Evolutionary conservation across 2,329 filamentous ascomycete species (phyloP).

Genomic region (Monosporascus cannonballus): DNA sequence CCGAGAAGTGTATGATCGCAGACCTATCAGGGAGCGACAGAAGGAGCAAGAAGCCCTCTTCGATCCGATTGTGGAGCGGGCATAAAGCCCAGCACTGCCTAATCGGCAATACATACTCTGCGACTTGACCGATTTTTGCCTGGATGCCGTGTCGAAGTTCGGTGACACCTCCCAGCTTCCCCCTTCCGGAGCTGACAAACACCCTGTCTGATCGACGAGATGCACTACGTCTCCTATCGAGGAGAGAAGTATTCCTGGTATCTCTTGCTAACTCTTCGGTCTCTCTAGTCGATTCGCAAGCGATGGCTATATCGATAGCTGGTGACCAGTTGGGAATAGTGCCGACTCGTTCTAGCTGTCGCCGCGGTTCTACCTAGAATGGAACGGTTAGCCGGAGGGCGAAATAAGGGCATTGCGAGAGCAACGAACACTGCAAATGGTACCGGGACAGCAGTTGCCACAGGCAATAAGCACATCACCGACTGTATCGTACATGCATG

Average conservation of each 20-base stretch:
- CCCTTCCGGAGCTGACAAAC: conserved; percentile 62
- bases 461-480: conserved; percentile 76
- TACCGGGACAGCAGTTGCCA: conserved; percentile 72
- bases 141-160: conserved; percentile 66
- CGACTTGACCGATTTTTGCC: conserved; percentile 56
- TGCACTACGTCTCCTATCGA: conserved; percentile 15
- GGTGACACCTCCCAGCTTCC: conserved; percentile 54
- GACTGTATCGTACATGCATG: conserved; percentile 60
- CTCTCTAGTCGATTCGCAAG: conserved; percentile 24
- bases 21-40: conserved; percentile 45
- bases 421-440: conserved; percentile 61
- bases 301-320: conserved; percentile 48
- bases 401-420: background rate
- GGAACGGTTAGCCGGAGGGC: conserved; percentile 3
- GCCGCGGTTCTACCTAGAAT: conserved; percentile 46
- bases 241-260: conserved; percentile 36
- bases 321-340: conserved; percentile 60
- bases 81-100: conserved; percentile 49
- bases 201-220: conserved; percentile 44
- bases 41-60: conserved; percentile 34
- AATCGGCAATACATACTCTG: conserved; percentile 43
- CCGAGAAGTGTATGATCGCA: conserved; percentile 40
- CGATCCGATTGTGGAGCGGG: conserved; percentile 10
- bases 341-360: conserved; percentile 48
- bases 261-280: conserved; percentile 36